Evolutionary conservation across 2,329 filamentous ascomycete species (phyloP), one percentile per base, ranked within the genome.

Genomic region (Niveomyces coronatus): DNA sequence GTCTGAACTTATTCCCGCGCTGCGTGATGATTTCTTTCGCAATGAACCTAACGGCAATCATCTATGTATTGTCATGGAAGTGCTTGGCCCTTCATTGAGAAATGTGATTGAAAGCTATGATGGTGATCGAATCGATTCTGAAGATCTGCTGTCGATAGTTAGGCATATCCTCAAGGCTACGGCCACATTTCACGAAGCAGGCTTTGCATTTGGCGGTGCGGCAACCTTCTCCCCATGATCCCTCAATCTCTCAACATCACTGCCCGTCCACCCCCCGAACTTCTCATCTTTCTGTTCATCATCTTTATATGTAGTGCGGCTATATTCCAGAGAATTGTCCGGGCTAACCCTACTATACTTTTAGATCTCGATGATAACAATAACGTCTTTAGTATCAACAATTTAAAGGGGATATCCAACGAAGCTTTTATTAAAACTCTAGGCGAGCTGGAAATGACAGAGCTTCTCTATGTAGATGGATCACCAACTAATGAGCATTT

Each of bases 31-130:
- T 11, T 34, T 39, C 23, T 4, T 34, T 13, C 55, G 34, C 23
- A 4, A 33, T 9, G 37, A 31, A 3, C 37, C 37, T 2, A 62
- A 61, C 41, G 57, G 56, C 9, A 40, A 30, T 17, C 56, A 61
- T 37, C 43, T 46, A 39, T 59, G 55, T 42, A 49, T 62, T 28
- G 52, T 59, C 15, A 53, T 53, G 42, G 51, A 57, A 42, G 40
- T 57, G 19, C 47, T 59, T 15, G 53, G 56, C 3, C 55, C 54
- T 15, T 45, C 47, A 1, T 44, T 56, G 29, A 42, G 49, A 45
- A 37, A 37, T 14, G 44, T 57, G 28, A 42, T 52, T 13, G 16
- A 37, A 7, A 46, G 52, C 22, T 50, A 44, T 10, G 13, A n/a
- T 14, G 23, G 39, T 4, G 48, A 57, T 1, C 40, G 42, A 8